These are phyloP conservation scores for Cryptococcus jaspeensis DNA, from an alignment of 1,284 basidiomycete genomes.

Conservation along the genomic window DNA sequence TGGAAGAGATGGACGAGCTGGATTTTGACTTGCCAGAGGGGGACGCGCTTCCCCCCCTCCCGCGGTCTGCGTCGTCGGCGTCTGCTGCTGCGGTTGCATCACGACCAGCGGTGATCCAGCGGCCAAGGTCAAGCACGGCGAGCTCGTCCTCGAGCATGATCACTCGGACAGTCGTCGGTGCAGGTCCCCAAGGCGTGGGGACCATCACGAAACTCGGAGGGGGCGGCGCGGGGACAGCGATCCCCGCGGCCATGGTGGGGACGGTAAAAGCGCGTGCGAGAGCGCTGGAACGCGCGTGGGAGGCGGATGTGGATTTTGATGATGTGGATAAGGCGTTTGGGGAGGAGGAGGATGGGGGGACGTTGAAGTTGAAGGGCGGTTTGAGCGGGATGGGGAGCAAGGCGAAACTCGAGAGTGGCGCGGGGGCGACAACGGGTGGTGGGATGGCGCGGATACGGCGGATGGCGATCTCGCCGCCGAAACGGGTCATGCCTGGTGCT, in stretches of 20 bases:
- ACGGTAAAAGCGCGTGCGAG: conserved; percentile 28
- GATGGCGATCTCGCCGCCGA: conserved; percentile 20
- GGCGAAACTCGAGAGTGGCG: too few species aligned
- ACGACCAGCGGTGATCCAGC: conserved; percentile 1
- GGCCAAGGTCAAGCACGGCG: conserved; percentile 10
- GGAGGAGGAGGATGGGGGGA: conserved; percentile 1
- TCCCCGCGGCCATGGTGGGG: conserved; percentile 7
- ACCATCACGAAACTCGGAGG: conserved; percentile 38
- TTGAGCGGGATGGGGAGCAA: not conserved
- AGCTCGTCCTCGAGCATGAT: conserved; percentile 16
- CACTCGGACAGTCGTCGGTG: conserved; percentile 30
- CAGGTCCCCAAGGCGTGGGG: conserved; percentile 38
- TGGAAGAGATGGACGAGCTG: conserved; percentile 11
- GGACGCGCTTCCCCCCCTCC: not conserved
- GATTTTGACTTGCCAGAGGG: conserved; percentile 26
- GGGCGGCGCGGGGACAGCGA: conserved; percentile 2
- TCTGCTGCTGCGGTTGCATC: not conserved
- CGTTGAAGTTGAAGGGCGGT: not conserved
- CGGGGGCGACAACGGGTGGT: not conserved
- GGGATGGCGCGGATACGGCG: not conserved
- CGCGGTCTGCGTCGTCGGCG: not conserved
- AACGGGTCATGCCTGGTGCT: conserved; percentile 24
- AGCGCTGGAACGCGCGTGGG: conserved; percentile 19
- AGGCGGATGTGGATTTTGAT: conserved; percentile 36
- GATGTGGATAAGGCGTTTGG: not conserved